Evolutionary conservation across 208 protist genomes (phyloP), one percentile per base, ranked within the genome.

Genomic region (Herpetomonas samuelpessoai): DNA sequence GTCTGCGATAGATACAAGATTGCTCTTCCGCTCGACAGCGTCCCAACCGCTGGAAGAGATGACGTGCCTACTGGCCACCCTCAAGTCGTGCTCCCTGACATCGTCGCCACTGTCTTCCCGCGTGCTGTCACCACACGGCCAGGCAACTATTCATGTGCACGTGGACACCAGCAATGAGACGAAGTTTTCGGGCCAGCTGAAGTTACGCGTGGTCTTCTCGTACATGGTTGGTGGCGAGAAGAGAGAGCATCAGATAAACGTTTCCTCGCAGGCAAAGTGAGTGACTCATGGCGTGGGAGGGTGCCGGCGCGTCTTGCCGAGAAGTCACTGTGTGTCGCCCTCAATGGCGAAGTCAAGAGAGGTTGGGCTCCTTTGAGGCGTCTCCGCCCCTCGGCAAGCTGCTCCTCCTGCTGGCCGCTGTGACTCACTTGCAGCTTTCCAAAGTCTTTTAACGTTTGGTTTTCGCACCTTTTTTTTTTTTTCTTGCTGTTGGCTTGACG

Each of bases 31-130:
- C 30, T 91, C 84, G 0, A 50, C 24, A 4, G 4, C 79, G 12
- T 44, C 30, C 9, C 55, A 18, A 7, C 19, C 55, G 4, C 67
- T 96, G 31, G 68, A 81, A 29, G 60, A 83, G 18, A 25, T 96
- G 19, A 71, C 59, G 6, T 86, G 93, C 51, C 88, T 89, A 63
- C 79, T 86, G 2, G 83, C 86, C 12, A 84, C 86, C 10, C 80
- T 84, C 10, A 76, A 81, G 53, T 77, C 57, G 16, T 88, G 75
- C 61, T 69, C 67, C 0, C 53, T 96, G 18, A 68, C 81, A 41
- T 69, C 92, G 24, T 75, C 65, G 3, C 79, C 79, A 25, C 56
- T 90, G 50, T 50, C 82, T 0, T 62, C 54, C 25, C 83, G 71
- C 10, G 44, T 64, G 22, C 67, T 85, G 27, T 44, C 69, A 0